phyloP scores from a whole-genome alignment of 805 yeast species.

The Candida boleticola region DNA sequence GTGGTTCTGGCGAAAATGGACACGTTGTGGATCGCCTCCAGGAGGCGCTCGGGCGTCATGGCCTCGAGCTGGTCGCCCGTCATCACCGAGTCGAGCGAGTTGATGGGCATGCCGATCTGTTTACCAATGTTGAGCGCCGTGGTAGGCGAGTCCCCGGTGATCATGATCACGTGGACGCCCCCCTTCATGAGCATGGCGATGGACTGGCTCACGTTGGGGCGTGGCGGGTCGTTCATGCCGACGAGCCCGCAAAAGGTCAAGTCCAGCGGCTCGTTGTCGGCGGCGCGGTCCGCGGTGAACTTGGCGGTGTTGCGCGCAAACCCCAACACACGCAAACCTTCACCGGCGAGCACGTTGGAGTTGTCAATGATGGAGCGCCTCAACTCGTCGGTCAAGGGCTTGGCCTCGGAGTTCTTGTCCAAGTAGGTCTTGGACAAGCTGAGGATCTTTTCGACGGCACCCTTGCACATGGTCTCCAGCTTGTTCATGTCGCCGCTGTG shows the following conservation, averaged over 20 bases:
- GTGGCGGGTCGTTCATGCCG: constrained; percentile 98
- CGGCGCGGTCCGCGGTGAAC: constrained; percentile 18
- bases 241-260: constrained; percentile 80
- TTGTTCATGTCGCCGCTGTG: constrained; percentile 59
- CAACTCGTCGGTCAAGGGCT: constrained; percentile 54
- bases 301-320: constrained; percentile 56
- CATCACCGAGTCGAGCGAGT: constrained; percentile 65
- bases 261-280: constrained; percentile 47
- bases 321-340: constrained; percentile 84
- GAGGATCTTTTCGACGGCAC: constrained; percentile 81
- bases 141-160: constrained; percentile 90
- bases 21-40: constrained; percentile 75
- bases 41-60: constrained; percentile 68
- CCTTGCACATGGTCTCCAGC: constrained; percentile 71
- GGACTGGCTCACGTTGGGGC: constrained; percentile 78
- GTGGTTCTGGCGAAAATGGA: constrained; percentile 93
- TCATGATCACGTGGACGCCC: constrained; percentile 97
- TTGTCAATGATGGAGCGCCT: constrained; percentile 48
- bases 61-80: constrained; percentile 81
- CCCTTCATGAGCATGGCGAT: constrained; percentile 78
- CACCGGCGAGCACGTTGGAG: constrained; percentile 67
- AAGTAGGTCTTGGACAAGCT: constrained; percentile 58
- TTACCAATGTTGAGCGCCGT: constrained; percentile 84
- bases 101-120: constrained; percentile 84
- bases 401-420: constrained; percentile 56